Conservation (phyloP, 106 monocot genomes). For the Acorus gramineus region DNA sequence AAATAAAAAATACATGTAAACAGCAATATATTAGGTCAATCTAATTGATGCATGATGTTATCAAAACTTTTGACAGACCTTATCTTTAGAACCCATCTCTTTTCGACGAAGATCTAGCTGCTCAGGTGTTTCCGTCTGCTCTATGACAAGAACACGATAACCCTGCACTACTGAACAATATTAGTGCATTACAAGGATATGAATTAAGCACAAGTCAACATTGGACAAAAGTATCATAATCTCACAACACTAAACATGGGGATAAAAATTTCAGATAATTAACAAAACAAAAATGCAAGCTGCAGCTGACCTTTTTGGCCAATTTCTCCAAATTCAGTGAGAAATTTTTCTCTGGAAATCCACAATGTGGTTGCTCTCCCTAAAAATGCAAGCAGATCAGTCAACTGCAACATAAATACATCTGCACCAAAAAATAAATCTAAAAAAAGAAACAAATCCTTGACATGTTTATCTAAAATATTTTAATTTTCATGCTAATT, state of each 20-base stretch:
- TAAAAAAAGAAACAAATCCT: too few relatives aligned
- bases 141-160: conserved; percentile 82
- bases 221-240: not conserved
- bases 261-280: not conserved
- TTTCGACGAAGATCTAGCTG: conserved; percentile 90
- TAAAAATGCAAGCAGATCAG: conserved; percentile 10
- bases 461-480: too few relatives aligned
- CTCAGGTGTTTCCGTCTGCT: conserved; percentile 93
- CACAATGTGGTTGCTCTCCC: conserved; percentile 99
- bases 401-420: not conserved
- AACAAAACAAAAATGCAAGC: not conserved
- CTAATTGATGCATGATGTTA: not conserved
- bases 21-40: not conserved
- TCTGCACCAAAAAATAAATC: too few relatives aligned
- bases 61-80: conserved; percentile 27
- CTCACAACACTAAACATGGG: not conserved
- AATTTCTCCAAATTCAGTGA: conserved; percentile 85
- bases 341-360: conserved; percentile 95
- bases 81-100: conserved; percentile 89
- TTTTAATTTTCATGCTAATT: too few relatives aligned
- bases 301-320: conserved; percentile 59
- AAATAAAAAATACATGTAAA: not conserved
- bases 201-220: not conserved
- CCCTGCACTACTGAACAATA: conserved; percentile 29
- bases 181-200: not conserved